Percentiles rank a stretch among this genome's conserved stretches.
Evolutionary conservation across 2,329 filamentous ascomycete genomes (phyloP).

Genomic region (Geoglossum cookeanum): DNA sequence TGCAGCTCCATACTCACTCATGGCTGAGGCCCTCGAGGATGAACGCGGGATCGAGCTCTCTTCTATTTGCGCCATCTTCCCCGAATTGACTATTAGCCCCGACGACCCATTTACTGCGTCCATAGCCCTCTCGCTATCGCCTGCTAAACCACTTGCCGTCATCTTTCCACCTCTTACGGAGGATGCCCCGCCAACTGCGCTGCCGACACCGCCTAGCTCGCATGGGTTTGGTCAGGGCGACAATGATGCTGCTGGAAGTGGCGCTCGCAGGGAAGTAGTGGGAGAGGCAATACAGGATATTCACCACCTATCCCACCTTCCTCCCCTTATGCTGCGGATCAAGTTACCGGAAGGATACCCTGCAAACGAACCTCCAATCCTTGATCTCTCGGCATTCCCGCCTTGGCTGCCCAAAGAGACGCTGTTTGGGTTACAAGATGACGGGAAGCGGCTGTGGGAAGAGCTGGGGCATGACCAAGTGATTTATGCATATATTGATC

Average conservation of each 20-base stretch:
- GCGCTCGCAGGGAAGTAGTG: neutral
- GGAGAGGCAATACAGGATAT: neutral
- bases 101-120: conserved; percentile 30
- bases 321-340: conserved; percentile 35
- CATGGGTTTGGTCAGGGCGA: neutral
- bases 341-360: conserved; percentile 40
- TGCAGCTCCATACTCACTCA: neutral
- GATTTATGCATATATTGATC: conserved; percentile 44
- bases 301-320: conserved; percentile 32
- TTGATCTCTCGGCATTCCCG: conserved; percentile 33
- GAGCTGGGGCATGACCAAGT: conserved; percentile 39
- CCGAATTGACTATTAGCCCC: conserved; percentile 38
- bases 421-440: conserved; percentile 30
- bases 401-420: conserved; percentile 35
- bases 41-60: conserved; percentile 39
- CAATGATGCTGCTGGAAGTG: neutral
- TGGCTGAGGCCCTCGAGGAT: conserved; percentile 17
- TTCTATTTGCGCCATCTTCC: conserved; percentile 44
- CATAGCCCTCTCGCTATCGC: conserved; percentile 11
- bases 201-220: conserved; percentile 8
- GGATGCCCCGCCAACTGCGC: conserved; percentile 12
- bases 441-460: conserved; percentile 39
- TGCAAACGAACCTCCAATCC: conserved; percentile 28
- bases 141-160: conserved; percentile 17
- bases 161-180: conserved; percentile 32